Conservation (phyloP, 73 alveolate species). For the Symbiodinium pilosum region DNA sequence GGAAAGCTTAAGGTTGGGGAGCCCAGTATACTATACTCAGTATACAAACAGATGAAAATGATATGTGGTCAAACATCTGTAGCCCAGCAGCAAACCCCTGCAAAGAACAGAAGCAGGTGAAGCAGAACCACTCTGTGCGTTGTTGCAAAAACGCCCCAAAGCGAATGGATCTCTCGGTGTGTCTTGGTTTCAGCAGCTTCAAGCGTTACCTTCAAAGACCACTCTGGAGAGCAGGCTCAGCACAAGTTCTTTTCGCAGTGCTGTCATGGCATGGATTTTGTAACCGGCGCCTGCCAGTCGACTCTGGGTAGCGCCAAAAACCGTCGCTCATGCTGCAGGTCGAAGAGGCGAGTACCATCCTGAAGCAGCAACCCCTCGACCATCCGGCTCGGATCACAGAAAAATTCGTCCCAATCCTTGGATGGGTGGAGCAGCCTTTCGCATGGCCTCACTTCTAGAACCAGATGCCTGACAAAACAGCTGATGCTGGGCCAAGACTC, state of each 20-base stretch:
- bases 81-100: constrained; percentile 41
- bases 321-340: constrained; percentile 85
- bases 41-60: background rate
- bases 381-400: constrained; percentile 86
- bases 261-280: too few relatives aligned
- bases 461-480: too few relatives aligned
- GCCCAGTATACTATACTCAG: background rate
- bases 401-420: constrained; percentile 84
- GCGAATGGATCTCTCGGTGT: constrained; percentile 84
- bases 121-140: constrained; percentile 59
- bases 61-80: background rate
- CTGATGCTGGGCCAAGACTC: background rate
- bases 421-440: background rate
- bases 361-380: constrained; percentile 81
- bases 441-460: too few relatives aligned
- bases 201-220: constrained; percentile 18
- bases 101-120: constrained; percentile 57
- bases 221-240: too few relatives aligned
- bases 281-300: constrained; percentile 68
- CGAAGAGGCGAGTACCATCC: constrained; percentile 89
- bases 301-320: constrained; percentile 74
- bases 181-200: constrained; percentile 92
- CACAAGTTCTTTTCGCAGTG: too few relatives aligned
- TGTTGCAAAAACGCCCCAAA: constrained; percentile 83
- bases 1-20: too few relatives aligned